These are phyloP conservation scores for Nannochloropsis oceanica DNA, from an alignment of 108 stramenopile genomes.

Conservation along the genomic window DNA sequence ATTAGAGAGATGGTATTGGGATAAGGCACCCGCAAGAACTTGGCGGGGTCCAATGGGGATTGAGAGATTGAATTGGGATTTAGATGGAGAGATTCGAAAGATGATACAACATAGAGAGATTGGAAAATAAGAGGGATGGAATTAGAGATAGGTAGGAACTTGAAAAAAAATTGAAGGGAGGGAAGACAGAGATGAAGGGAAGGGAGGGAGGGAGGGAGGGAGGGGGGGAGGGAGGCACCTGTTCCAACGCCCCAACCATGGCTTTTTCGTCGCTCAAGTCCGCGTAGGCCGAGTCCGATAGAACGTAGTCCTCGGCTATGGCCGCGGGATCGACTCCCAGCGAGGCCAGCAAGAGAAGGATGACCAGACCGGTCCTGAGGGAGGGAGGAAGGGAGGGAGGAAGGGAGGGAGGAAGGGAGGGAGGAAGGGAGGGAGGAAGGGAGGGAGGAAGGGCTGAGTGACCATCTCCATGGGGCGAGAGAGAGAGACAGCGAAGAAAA, in stretches of 20 bases:
- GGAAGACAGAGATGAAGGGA: neutral
- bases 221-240: neutral
- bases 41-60: conserved; percentile 18
- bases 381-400: neutral
- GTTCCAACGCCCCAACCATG: conserved; percentile 30
- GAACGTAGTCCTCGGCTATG: conserved; percentile 24
- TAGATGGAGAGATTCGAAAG: neutral
- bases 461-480: neutral
- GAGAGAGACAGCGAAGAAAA: neutral
- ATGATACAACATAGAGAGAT: neutral
- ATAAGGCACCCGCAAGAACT: conserved; percentile 8
- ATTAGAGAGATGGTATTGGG: neutral
- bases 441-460: neutral
- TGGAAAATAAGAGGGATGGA: neutral
- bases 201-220: neutral
- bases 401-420: neutral
- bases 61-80: neutral
- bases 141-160: neutral
- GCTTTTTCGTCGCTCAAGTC: conserved; percentile 17
- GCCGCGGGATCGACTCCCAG: conserved; percentile 15
- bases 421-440: neutral
- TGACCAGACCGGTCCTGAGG: conserved; percentile 23
- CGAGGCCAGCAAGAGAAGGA: conserved; percentile 6
- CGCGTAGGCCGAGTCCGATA: conserved; percentile 15
- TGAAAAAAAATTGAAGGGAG: too few relatives aligned